These are phyloP conservation scores for Butyriboletus loyo DNA, from an alignment of 768 basidiomycete species.

Conservation along the genomic window DNA sequence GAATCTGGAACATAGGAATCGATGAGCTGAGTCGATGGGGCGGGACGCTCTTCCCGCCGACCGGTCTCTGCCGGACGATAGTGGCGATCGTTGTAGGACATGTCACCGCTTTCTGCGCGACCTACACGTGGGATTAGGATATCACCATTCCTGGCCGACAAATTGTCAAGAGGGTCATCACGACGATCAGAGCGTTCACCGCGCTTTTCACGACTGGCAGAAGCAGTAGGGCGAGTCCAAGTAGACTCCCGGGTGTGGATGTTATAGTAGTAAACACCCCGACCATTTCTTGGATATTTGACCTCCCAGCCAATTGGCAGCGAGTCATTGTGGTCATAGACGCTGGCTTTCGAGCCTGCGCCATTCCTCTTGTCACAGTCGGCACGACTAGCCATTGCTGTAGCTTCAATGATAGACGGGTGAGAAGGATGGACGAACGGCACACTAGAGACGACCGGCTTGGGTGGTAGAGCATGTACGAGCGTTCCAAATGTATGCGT, in stretches of 20 bases:
- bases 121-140: slow-evolving; percentile 25
- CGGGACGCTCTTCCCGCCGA: slow-evolving; percentile 29
- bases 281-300: slow-evolving; percentile 48
- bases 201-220: slow-evolving; percentile 23
- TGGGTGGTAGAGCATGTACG: slow-evolving; percentile 68
- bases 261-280: slow-evolving; percentile 58
- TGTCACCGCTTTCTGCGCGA: slow-evolving; percentile 28
- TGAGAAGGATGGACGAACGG: slow-evolving; percentile 55
- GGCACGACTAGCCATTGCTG: slow-evolving; percentile 51
- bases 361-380: slow-evolving; percentile 46
- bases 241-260: slow-evolving; percentile 51
- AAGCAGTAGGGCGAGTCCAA: slow-evolving; percentile 51
- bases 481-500: slow-evolving; percentile 37
- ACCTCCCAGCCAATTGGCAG: slow-evolving; percentile 64
- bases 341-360: slow-evolving; percentile 21
- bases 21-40: slow-evolving; percentile 17
- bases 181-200: slow-evolving; percentile 22
- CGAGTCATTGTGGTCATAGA: slow-evolving; percentile 28
- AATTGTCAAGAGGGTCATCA: slow-evolving; percentile 29
- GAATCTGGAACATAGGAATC: slow-evolving; percentile 30
- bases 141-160: slow-evolving; percentile 24
- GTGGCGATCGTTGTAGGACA: slow-evolving; percentile 62
- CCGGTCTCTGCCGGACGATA: slow-evolving; percentile 49
- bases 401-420: slow-evolving; percentile 57
- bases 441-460: slow-evolving; percentile 52